Percentiles rank a stretch among this genome's conserved stretches.
Evolutionary conservation across 345 rosid species (phyloP).

Genomic region (Citrus glauca): DNA sequence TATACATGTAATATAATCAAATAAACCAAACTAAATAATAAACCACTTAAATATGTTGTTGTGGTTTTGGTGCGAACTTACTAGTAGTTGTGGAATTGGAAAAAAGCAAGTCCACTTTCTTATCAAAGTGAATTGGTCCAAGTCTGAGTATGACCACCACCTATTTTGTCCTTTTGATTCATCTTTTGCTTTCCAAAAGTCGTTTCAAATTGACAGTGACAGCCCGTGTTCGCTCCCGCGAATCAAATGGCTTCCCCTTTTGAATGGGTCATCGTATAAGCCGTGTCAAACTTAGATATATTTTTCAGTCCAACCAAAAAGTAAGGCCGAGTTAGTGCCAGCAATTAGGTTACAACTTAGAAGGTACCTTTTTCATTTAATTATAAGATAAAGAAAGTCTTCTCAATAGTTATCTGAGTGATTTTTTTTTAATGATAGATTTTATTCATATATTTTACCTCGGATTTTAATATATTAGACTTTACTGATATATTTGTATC

Average conservation of each 20-base stretch:
- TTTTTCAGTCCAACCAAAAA: not conserved
- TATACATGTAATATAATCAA: too few relatives aligned
- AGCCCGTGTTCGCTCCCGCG: not conserved
- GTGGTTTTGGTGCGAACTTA: not conserved
- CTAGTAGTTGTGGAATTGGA: too few relatives aligned
- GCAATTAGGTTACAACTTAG: too few relatives aligned
- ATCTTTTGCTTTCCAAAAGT: not conserved
- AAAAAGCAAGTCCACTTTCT: not conserved
- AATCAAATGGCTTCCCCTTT: not conserved
- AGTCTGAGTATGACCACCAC: not conserved
- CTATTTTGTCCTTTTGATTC: not conserved
- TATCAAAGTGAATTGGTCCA: not conserved
- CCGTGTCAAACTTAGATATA: not conserved
- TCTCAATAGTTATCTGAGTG: too few relatives aligned
- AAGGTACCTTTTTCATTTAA: accelerated
- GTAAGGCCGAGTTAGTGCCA: too few relatives aligned
- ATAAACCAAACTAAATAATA: not conserved
- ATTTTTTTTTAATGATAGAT: too few relatives aligned
- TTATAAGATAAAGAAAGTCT: too few relatives aligned
- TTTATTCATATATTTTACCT: too few relatives aligned
- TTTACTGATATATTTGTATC: too few relatives aligned
- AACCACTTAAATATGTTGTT: too few relatives aligned
- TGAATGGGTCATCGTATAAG: not conserved
- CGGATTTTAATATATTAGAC: too few relatives aligned
- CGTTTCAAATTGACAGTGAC: not conserved